Evolutionary conservation across 371 early-diverging fungal species (phyloP).

Genomic region (Phascolomyces articulosus): DNA sequence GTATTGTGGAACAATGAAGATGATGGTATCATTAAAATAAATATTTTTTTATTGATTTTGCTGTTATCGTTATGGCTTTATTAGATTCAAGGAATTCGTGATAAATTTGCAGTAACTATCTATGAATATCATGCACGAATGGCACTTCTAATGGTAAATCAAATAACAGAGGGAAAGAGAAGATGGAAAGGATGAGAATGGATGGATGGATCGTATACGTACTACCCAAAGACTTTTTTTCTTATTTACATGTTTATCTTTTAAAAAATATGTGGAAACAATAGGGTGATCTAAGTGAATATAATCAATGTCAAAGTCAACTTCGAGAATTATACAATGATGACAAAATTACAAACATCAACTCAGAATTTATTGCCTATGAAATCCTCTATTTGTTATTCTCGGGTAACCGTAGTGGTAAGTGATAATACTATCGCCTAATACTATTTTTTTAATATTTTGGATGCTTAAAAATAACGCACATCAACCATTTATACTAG

Average conservation of each 20-base stretch:
- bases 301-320: slow-evolving; percentile 95
- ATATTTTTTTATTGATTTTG: too few relatives aligned
- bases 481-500: too few relatives aligned
- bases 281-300: slow-evolving; percentile 95
- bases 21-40: too few relatives aligned
- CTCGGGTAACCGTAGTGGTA: slow-evolving; percentile 85
- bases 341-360: slow-evolving; percentile 61
- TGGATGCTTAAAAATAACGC: too few relatives aligned
- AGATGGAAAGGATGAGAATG: neutral
- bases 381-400: slow-evolving; percentile 88
- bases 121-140: slow-evolving; percentile 95
- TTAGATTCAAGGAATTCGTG: slow-evolving; percentile 87
- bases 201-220: neutral
- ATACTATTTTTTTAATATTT: too few relatives aligned
- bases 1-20: too few relatives aligned
- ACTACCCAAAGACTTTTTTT: too few relatives aligned
- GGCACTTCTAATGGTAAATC: slow-evolving; percentile 83
- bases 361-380: slow-evolving; percentile 91
- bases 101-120: slow-evolving; percentile 90
- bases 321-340: slow-evolving; percentile 80
- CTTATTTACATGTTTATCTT: too few relatives aligned
- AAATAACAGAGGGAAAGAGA: neutral
- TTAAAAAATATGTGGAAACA: too few relatives aligned
- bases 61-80: too few relatives aligned
- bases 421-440: slow-evolving; percentile 8